Conservation (phyloP, 1,284 basidiomycete species). For the Melampsora larici-populina region DNA sequence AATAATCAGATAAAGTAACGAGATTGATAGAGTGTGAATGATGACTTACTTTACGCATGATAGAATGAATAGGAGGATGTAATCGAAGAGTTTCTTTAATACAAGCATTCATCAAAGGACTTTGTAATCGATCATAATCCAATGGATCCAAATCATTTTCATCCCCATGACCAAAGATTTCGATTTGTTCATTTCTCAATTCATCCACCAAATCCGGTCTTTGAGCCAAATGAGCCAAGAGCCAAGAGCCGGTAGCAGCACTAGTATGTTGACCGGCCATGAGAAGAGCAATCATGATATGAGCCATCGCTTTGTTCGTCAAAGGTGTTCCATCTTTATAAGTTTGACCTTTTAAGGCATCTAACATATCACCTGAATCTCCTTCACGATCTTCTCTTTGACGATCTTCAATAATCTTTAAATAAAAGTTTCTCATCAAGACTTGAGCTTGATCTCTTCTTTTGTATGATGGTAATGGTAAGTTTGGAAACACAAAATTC, state of each 20-base stretch:
- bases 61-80: conserved; percentile 88
- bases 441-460: conserved; percentile 82
- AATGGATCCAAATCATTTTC: conserved; percentile 74
- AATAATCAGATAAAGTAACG: not conserved
- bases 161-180: conserved; percentile 68
- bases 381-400: conserved; percentile 59
- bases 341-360: conserved; percentile 74
- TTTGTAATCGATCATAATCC: conserved; percentile 79
- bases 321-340: conserved; percentile 81
- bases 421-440: conserved; percentile 92
- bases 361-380: conserved; percentile 82
- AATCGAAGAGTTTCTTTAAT: conserved; percentile 58
- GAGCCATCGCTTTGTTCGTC: conserved; percentile 86
- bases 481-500: conserved; percentile 87
- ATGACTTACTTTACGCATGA: conserved; percentile 52
- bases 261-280: conserved; percentile 88
- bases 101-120: conserved; percentile 76
- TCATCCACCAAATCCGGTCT: conserved; percentile 72
- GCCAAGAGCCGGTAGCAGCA: conserved; percentile 86
- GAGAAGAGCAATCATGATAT: conserved; percentile 72
- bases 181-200: conserved; percentile 83
- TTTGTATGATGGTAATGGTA: conserved; percentile 85
- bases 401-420: conserved; percentile 78
- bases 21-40: not conserved
- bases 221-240: conserved; percentile 83